A percentile compares a stretch with the other conserved stretches of the same genome.
phyloP scores from a whole-genome alignment of 2,329 filamentous ascomycete species.

The Fusarium nygamai region DNA sequence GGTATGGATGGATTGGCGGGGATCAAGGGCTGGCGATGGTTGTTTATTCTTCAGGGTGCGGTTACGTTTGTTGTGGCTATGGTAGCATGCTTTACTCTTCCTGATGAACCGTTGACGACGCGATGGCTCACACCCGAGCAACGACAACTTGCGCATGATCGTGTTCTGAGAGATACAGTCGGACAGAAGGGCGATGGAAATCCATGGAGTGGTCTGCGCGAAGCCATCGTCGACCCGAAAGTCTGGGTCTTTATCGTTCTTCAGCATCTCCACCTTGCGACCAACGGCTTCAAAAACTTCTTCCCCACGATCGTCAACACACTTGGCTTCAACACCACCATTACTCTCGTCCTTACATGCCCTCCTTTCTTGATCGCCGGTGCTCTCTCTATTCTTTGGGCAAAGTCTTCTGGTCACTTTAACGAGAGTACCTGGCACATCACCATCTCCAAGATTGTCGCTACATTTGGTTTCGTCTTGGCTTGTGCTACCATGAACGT shows the following conservation, averaged over 20 bases:
- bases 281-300: slow-evolving; percentile 48
- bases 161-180: slow-evolving; percentile 46
- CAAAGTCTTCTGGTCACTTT: slow-evolving; percentile 35
- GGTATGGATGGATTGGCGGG: slow-evolving; percentile 41
- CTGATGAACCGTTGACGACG: slow-evolving; percentile 53
- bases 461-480: slow-evolving; percentile 44
- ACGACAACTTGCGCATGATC: slow-evolving; percentile 54
- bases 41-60: slow-evolving; percentile 46
- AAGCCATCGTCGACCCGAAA: slow-evolving; percentile 36
- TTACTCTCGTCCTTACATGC: slow-evolving; percentile 61
- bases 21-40: slow-evolving; percentile 47
- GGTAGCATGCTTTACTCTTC: slow-evolving; percentile 48
- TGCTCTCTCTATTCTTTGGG: slow-evolving; percentile 30
- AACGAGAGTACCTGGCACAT: slow-evolving; percentile 35
- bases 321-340: slow-evolving; percentile 57
- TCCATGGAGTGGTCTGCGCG: slow-evolving; percentile 14
- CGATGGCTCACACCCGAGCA: slow-evolving; percentile 50
- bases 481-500: slow-evolving; percentile 42
- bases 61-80: slow-evolving; percentile 44
- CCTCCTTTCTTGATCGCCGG: slow-evolving; percentile 60
- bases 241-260: slow-evolving; percentile 41
- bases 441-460: slow-evolving; percentile 49
- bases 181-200: slow-evolving; percentile 29
- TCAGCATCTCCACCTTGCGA: slow-evolving; percentile 33
- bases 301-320: slow-evolving; percentile 54